A percentile compares a stretch with the other conserved stretches of the same genome.
These are phyloP conservation scores for Ceratobasidium sp. DNA, from an alignment of 1,284 basidiomycete species.

Conservation along the genomic window DNA sequence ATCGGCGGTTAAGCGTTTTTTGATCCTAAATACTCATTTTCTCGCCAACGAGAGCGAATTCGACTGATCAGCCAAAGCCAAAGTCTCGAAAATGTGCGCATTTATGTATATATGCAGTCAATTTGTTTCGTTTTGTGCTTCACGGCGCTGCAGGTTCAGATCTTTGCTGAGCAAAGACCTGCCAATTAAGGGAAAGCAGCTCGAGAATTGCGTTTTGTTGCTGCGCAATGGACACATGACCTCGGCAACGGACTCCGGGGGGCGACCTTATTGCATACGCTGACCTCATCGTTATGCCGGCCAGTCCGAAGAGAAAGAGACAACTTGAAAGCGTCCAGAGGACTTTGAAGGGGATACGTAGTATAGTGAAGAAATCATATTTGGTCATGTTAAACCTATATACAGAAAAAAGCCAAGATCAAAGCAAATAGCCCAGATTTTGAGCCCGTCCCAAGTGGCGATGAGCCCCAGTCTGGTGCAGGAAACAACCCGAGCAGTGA, in stretches of 20 bases:
- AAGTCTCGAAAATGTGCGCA: not conserved
- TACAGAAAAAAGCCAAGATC: not conserved
- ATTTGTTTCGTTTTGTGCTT: not conserved
- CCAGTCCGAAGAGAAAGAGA: slow-evolving; percentile 3
- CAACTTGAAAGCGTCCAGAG: not conserved
- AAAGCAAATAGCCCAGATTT: not conserved
- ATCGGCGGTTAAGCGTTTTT: not conserved
- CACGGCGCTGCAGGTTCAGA: not conserved
- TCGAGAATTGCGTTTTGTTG: not conserved
- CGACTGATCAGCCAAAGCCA: not conserved
- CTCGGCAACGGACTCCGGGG: slow-evolving; percentile 10
- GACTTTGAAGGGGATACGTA: not conserved
- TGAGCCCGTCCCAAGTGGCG: too few species aligned
- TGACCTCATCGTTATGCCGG: not conserved
- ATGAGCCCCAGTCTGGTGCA: not conserved
- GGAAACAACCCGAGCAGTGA: not conserved
- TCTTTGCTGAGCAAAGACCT: not conserved
- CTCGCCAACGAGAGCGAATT: slow-evolving; percentile 12
- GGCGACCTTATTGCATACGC: not conserved
- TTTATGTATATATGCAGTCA: not conserved
- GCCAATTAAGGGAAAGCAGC: not conserved
- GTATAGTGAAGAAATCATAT: not conserved
- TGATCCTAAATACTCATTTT: slow-evolving; percentile 1
- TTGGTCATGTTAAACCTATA: not conserved
- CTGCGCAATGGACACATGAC: not conserved